A percentile compares a stretch with the other conserved stretches of the same genome.
Evolutionary conservation across 164 flowering plant species (phyloP).

Genomic region (Nymphaea thermarum): DNA sequence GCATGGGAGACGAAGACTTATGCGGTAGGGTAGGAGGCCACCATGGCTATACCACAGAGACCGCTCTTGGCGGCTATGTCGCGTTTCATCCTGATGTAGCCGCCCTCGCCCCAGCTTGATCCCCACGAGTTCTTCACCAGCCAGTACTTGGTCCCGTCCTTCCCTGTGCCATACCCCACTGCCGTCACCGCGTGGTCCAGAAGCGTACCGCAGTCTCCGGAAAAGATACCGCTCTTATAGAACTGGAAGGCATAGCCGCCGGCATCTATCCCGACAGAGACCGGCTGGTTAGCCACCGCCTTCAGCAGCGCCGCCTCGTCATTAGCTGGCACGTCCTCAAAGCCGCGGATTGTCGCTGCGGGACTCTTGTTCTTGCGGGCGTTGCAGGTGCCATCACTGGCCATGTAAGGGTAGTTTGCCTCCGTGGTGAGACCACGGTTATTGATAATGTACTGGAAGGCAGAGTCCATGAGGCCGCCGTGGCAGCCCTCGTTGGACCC

Average conservation of each 20-base stretch:
- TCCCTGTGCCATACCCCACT: slow-evolving; percentile 5
- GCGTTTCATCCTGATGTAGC: slow-evolving; percentile 4
- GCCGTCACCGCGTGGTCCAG: slow-evolving; percentile 6
- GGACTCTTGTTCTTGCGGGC: background rate
- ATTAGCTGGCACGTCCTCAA: slow-evolving; percentile 8
- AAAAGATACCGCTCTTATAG: slow-evolving; percentile 9
- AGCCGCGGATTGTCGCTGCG: slow-evolving; percentile 6
- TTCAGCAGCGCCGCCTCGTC: slow-evolving; percentile 3
- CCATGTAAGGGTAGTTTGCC: slow-evolving; percentile 3
- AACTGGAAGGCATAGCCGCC: slow-evolving; percentile 5
- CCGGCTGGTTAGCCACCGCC: slow-evolving; percentile 8
- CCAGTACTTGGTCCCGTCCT: slow-evolving; percentile 4
- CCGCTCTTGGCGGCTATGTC: background rate
- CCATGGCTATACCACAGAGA: slow-evolving; percentile 6
- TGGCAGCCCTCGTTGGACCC: slow-evolving; percentile 1
- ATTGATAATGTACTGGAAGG: slow-evolving; percentile 3
- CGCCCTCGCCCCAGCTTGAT: slow-evolving; percentile 2
- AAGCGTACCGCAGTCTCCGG: slow-evolving; percentile 6
- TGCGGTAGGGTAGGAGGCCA: slow-evolving; percentile 2
- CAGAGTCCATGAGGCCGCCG: slow-evolving; percentile 3
- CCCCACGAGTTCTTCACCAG: slow-evolving; percentile 10
- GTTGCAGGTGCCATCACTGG: slow-evolving; percentile 7
- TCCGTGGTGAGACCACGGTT: slow-evolving; percentile 5
- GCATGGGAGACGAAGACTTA: no score
- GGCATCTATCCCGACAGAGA: slow-evolving; percentile 10